Evolutionary conservation across 176 grass and related monocot species (phyloP), one percentile per base, ranked within the genome.

Genomic region (Urochloa ruziziensis): DNA sequence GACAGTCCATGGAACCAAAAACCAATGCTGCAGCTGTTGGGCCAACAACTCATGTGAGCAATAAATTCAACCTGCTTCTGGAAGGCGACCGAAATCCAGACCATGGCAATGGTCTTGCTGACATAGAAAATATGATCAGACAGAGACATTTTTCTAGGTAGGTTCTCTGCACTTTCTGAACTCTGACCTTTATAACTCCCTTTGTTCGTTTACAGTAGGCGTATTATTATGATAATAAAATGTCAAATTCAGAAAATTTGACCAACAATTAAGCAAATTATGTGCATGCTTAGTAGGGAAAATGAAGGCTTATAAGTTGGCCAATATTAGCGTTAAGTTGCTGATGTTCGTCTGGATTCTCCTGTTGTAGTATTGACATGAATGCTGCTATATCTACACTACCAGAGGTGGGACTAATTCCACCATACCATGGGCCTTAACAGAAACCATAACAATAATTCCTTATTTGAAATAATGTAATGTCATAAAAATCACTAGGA

Each of bases 101-200:
- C 57, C 76, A 84, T 69, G 57, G 19, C 25, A 69, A 17, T 56
- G 60, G 18, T 27, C 23, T 94, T 74, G 66, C 67, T 87, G 86
- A 91, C 79, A 75, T 94, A 51, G 89, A 94, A 74, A 86, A 74
- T 56, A 84, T 86, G 23, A 77, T 94, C 65, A 91, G 79, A 52
- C 83, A 87, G 83, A 91, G 58, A 32, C 29, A 47, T 68, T 94
- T 94, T 74, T 85, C 89, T 19, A 89, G 92, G 92, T 39, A 91
- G 42, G 84, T 87, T 82, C 75, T 60, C 53, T 52, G 27, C 23
- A 70, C 59, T 28, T 51, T 63, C 46, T 80, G 2, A 7, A 14
- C 39, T 67, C 78, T 74, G 57, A 84, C 19, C 13, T 59, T 75
- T 73, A 6, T 88, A 28, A 75, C 35, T 80, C 18, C 51, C 51